Evolutionary conservation across 345 rosid genomes (phyloP), one percentile per base, ranked within the genome.

Genomic region (Triadica sebifera): DNA sequence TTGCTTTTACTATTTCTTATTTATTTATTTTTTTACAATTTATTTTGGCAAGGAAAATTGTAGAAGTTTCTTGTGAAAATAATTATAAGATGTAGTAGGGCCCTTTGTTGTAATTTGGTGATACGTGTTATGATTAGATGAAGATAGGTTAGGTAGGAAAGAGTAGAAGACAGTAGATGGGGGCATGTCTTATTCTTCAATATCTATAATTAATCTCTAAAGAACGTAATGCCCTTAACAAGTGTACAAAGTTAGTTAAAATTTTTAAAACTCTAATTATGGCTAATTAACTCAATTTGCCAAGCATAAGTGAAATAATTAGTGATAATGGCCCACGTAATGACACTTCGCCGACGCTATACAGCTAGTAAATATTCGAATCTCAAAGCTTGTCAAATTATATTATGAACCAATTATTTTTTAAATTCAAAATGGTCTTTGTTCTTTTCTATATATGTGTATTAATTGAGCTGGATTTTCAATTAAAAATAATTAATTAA

Each of bases 61-160:
- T 17, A 39, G 61, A 71, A 61, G 70, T 61, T 75, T 71, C 70
- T 46, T 61, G 72, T 63, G 25, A 37, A 19, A 39, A 16, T 17
- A 49, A 53, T 0, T 49, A 46, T 43, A 57, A 22, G 4, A 20
- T 57, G 61, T 57, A 57, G 61, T n/a, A n/a, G n/a, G n/a, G 61
- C 7, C 61, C 61, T 1, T 57, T 19, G 8, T 19, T 56, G 7
- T 5, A 56, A n/a, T n/a, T n/a, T n/a, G n/a, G n/a, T n/a, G n/a
- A 2, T 8, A n/a, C 7, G n/a, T 56, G 8, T 7, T 41, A n/a
- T 20, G 24, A 24, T 4, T n/a, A n/a, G n/a, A n/a, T n/a, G n/a
- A n/a, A n/a, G n/a, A 53, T 15, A 6, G 61, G 1, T 20, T 57
- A 20, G 24, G 61, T 57, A 24, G n/a, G 59, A 51, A 20, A 17